phyloP scores from a whole-genome alignment of 768 basidiomycete genomes.

The Tulasnella sp. region DNA sequence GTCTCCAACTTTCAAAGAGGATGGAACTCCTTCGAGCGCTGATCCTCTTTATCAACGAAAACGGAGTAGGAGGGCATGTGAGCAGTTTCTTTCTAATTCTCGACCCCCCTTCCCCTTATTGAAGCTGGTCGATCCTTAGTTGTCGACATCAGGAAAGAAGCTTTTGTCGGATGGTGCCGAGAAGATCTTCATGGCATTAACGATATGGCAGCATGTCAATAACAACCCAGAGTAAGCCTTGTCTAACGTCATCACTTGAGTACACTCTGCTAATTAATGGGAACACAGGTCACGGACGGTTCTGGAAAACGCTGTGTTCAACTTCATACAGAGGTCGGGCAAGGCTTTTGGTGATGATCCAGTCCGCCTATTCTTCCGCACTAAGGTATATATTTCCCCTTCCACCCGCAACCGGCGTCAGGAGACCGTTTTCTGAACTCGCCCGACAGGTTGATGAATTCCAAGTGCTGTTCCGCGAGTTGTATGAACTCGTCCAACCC shows the following conservation, averaged over 20 bases:
- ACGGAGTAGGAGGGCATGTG: slow-evolving; percentile 15
- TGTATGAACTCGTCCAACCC: slow-evolving; percentile 42
- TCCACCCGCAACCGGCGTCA: not conserved
- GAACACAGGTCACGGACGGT: slow-evolving; percentile 30
- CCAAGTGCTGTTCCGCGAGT: slow-evolving; percentile 56
- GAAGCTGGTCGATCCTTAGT: not conserved
- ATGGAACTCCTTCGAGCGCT: slow-evolving; percentile 11
- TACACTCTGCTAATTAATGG: not conserved
- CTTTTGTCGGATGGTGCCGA: slow-evolving; percentile 17
- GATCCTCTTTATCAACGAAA: slow-evolving; percentile 14
- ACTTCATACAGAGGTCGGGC: slow-evolving; percentile 54
- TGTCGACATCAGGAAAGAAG: slow-evolving; percentile 17
- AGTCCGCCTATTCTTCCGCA: slow-evolving; percentile 77
- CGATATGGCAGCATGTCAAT: slow-evolving; percentile 17
- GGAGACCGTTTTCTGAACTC: not conserved
- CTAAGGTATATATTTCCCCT: slow-evolving; percentile 32
- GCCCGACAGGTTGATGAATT: slow-evolving; percentile 47
- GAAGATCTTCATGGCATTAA: slow-evolving; percentile 19
- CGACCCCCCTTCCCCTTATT: not conserved
- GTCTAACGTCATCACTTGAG: not conserved
- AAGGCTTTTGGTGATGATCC: slow-evolving; percentile 62
- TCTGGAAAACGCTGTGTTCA: slow-evolving; percentile 54
- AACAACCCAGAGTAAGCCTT: not conserved
- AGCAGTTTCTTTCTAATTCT: not conserved
- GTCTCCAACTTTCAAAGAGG: slow-evolving; percentile 4